Conservation (phyloP, 106 monocot species). For the Phalaenopsis aphrodite region DNA sequence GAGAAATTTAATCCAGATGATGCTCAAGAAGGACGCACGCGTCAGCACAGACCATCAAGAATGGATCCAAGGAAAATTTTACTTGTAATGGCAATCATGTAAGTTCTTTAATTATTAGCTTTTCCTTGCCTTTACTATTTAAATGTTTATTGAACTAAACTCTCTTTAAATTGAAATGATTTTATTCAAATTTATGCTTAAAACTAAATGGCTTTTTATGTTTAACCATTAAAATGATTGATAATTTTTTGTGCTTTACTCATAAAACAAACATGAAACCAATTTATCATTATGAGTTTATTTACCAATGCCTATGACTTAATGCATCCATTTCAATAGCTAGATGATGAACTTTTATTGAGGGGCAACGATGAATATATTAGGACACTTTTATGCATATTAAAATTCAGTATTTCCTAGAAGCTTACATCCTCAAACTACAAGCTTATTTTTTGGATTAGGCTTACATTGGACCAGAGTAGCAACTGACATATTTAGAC, state of each 20-base stretch:
- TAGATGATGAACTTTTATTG: neutral
- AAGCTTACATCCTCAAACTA: too few species aligned
- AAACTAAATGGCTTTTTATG: neutral
- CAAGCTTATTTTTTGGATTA: too few species aligned
- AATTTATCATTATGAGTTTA: neutral
- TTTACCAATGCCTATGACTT: neutral
- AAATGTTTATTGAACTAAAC: conserved; percentile 1
- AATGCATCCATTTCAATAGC: neutral
- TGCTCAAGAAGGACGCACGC: conserved; percentile 56
- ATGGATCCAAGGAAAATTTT: conserved; percentile 92
- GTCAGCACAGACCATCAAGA: conserved; percentile 69
- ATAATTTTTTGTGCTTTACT: neutral
- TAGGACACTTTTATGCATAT: neutral
- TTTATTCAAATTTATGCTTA: neutral
- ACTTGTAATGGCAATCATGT: conserved; percentile 73
- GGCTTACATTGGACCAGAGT: too few species aligned
- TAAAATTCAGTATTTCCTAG: too few species aligned
- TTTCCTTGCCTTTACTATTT: neutral
- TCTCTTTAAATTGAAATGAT: neutral
- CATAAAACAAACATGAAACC: neutral
- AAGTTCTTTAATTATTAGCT: neutral
- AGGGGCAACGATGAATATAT: neutral
- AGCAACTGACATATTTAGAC: too few species aligned
- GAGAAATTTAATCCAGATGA: conserved; percentile 47
- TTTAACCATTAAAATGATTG: neutral